phyloP scores from a whole-genome alignment of 768 basidiomycete genomes.

The Mycena floridula region DNA sequence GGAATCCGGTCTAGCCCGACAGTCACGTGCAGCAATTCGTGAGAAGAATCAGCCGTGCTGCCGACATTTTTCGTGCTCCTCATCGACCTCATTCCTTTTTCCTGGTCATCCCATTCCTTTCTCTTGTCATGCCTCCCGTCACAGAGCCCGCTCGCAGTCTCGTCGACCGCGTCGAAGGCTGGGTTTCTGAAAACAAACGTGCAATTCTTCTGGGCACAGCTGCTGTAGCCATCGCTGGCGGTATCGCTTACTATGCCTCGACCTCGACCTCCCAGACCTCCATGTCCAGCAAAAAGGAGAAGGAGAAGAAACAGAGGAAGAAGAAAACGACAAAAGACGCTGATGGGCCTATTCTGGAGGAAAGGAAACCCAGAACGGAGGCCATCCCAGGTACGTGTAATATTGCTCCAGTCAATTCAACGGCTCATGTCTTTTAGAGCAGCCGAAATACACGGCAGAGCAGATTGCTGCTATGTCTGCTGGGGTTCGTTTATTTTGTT shows the following conservation, averaged over 20 bases:
- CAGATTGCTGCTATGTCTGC: slow-evolving; percentile 51
- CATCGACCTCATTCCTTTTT: too few species aligned
- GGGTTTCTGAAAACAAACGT: background rate
- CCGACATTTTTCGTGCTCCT: too few species aligned
- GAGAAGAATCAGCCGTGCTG: too few species aligned
- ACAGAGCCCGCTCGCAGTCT: too few species aligned
- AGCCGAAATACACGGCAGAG: slow-evolving; percentile 39
- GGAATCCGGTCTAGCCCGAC: too few species aligned
- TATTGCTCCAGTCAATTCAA: too few species aligned
- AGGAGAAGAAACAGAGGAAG: slow-evolving; percentile 50
- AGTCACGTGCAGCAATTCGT: too few species aligned
- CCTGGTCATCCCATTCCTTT: too few species aligned
- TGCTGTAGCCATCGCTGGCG: slow-evolving; percentile 69
- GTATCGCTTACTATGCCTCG: slow-evolving; percentile 71
- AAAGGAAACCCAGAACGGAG: slow-evolving; percentile 43
- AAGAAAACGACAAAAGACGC: slow-evolving; percentile 48
- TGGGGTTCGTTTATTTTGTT: slow-evolving; percentile 40
- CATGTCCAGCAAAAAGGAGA: slow-evolving; percentile 43
- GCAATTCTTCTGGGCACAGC: slow-evolving; percentile 26
- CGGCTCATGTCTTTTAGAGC: slow-evolving; percentile 31
- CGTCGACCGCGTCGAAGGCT: background rate
- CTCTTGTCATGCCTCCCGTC: too few species aligned
- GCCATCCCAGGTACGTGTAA: slow-evolving; percentile 16
- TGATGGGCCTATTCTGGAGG: slow-evolving; percentile 80
- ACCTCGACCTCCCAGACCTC: slow-evolving; percentile 33